A percentile compares a stretch with the other conserved stretches of the same genome.
These are phyloP conservation scores for Pseudopediastrum boryanum DNA, from an alignment of 139 green algal genomes.

Conservation along the genomic window DNA sequence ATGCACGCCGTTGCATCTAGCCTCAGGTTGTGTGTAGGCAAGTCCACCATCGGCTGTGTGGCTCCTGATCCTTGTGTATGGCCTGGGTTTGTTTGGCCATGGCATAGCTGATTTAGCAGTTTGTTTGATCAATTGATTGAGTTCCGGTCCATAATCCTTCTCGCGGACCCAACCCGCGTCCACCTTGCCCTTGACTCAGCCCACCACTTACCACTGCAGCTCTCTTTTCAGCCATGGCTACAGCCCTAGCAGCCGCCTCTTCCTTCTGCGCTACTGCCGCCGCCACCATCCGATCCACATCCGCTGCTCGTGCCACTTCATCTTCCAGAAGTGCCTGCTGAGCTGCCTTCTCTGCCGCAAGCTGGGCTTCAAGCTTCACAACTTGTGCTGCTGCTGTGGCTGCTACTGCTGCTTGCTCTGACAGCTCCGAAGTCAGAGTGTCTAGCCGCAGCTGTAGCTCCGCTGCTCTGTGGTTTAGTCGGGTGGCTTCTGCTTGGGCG, in stretches of 20 bases:
- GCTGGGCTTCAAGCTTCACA: conserved; percentile 39
- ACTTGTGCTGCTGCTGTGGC: conserved; percentile 28
- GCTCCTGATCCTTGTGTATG: too few relatives aligned
- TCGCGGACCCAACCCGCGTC: too few relatives aligned
- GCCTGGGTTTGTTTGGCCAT: too few relatives aligned
- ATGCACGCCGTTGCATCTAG: too few relatives aligned
- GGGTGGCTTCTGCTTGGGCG: not conserved
- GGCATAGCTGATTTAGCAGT: too few relatives aligned
- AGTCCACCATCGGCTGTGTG: too few relatives aligned
- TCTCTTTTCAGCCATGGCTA: too few relatives aligned
- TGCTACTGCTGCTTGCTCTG: conserved; percentile 21
- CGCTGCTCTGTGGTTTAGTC: not conserved
- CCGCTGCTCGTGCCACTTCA: conserved; percentile 31
- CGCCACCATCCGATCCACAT: conserved; percentile 51
- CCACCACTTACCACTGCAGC: too few relatives aligned
- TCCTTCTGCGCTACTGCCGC: conserved; percentile 49
- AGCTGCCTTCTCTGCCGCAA: conserved; percentile 39
- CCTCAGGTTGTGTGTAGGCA: too few relatives aligned
- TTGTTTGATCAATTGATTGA: too few relatives aligned
- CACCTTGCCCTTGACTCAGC: too few relatives aligned
- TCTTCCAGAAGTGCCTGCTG: conserved; percentile 32
- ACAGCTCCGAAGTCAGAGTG: conserved; percentile 22
- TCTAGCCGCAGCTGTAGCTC: conserved; percentile 10
- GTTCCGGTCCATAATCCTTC: too few relatives aligned
- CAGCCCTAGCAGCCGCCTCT: conserved; percentile 43